Evolutionary conservation across 2,329 filamentous ascomycete species (phyloP), one percentile per base, ranked within the genome.

Genomic region (Basipetospora chlamydospora): DNA sequence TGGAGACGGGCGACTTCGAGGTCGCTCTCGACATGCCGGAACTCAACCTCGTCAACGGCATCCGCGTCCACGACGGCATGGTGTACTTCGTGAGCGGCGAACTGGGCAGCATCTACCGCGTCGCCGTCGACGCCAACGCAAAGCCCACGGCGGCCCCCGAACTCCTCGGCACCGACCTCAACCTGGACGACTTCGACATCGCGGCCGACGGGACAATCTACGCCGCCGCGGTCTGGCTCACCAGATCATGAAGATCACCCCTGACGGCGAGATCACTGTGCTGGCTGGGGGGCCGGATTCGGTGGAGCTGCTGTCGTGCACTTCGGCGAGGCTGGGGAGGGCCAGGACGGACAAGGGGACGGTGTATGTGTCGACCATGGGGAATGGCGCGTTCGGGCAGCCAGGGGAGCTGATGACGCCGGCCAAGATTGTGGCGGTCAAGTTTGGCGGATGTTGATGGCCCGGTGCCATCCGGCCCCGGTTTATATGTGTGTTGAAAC

Each of bases 131-230:
- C n/a, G 25, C 17, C 12, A 31, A 39, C 20, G 37, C 31, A 9
- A n/a, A 18, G 31, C 11, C 28, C 20, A 28, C 11, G 12, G 37
- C 30, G 4, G 18, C 23, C 15, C 16, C 37, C 29, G 37, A 34
- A 10, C 17, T 35, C 13, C 26, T 39, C 13, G 30, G 20, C 20
- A 13, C 13, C 25, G 30, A 18, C 20, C 20, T 39, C 3, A 16
- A n/a, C 11, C n/a, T 34, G 22, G 37, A 39, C 31, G 37, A 39
- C 17, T 39, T 39, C 17, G 37, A 39, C 23, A 20, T 39, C 18
- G 25, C 26, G 20, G 22, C 17, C 8, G 37, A 39, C 37, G 37
- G 37, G n/a, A 34, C 37, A 5, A 35, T 35, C 23, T 39, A 39
- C 18, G 31, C 20, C 26, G 37, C 37, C 10, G 17, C 18, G 9